Conservation (phyloP, 495 filamentous ascomycete genomes). For the Neurospora tetrasperma region DNA sequence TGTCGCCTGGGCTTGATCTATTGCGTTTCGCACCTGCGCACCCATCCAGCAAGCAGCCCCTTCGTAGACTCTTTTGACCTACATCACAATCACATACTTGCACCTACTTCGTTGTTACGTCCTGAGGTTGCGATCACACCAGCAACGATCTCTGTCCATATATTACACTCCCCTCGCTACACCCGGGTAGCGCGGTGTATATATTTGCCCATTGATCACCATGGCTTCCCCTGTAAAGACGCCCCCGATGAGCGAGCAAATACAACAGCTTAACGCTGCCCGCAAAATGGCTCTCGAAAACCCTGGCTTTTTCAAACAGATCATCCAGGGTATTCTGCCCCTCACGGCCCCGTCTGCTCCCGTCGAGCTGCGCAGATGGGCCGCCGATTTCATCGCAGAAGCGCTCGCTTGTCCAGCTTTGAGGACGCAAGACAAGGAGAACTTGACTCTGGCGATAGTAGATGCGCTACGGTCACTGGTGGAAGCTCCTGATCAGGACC, state of each 20-base stretch:
- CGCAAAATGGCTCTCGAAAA: conserved; percentile 80
- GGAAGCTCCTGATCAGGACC: conserved; percentile 62
- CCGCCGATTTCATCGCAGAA: conserved; percentile 90
- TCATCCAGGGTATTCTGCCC: conserved; percentile 80
- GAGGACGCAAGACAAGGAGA: conserved; percentile 60
- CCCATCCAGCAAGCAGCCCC: not conserved
- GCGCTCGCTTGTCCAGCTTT: conserved; percentile 83
- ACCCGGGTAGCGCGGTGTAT: not conserved
- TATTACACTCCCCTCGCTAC: not conserved
- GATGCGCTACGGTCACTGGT: conserved; percentile 59
- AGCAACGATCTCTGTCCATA: not conserved
- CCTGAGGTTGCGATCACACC: not conserved
- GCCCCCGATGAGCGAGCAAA: conserved; percentile 58
- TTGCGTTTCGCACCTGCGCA: not conserved
- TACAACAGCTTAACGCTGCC: conserved; percentile 76
- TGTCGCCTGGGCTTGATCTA: conserved; percentile 4
- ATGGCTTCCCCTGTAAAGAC: conserved; percentile 33
- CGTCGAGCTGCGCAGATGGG: conserved; percentile 87
- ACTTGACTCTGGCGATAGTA: conserved; percentile 59
- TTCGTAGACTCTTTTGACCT: conserved; percentile 8
- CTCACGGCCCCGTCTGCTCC: conserved; percentile 67
- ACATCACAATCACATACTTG: not conserved
- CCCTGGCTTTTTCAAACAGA: conserved; percentile 72
- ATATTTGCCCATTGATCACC: conserved; percentile 2
- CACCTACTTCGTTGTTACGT: not conserved